Evolutionary conservation across 495 filamentous ascomycete species (phyloP).

Genomic region (Staphylotrichum longicolle): DNA sequence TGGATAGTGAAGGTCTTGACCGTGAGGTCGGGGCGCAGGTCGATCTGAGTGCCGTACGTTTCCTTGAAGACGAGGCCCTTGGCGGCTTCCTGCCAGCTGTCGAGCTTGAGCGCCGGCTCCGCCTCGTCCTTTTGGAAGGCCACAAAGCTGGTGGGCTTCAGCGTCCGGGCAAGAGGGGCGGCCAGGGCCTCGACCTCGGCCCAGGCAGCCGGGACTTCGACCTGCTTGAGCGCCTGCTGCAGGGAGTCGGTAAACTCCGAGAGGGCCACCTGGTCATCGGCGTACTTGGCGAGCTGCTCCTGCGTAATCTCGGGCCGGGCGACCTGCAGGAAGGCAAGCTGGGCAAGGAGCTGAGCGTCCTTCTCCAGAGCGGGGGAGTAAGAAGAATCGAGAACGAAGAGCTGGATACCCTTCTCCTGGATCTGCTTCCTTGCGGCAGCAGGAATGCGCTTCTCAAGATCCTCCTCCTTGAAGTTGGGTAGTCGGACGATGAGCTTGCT

Average conservation of each 20-base stretch:
- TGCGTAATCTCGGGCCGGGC: conserved; percentile 61
- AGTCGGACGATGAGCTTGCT: conserved; percentile 73
- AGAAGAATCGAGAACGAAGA: conserved; percentile 72
- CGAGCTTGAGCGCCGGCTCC: conserved; percentile 63
- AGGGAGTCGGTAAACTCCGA: conserved; percentile 64
- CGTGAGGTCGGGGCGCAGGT: conserved; percentile 78
- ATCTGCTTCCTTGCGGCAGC: conserved; percentile 62
- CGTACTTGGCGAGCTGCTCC: conserved; percentile 41
- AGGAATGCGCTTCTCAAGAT: conserved; percentile 85
- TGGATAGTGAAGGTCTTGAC: conserved; percentile 83
- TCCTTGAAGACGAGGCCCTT: conserved; percentile 93
- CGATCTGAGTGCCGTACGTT: conserved; percentile 71
- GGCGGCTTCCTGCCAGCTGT: conserved; percentile 75
- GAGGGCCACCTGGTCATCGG: conserved; percentile 48
- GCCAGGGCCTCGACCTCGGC: conserved; percentile 57
- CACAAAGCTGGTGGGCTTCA: conserved; percentile 77
- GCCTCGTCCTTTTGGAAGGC: conserved; percentile 73
- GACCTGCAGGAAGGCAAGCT: conserved; percentile 78
- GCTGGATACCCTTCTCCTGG: conserved; percentile 60
- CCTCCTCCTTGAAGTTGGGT: conserved; percentile 77
- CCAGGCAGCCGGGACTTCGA: conserved; percentile 80
- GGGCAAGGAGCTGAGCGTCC: conserved; percentile 61
- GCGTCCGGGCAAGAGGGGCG: conserved; percentile 50
- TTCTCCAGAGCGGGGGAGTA: conserved; percentile 62
- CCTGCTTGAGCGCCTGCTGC: conserved; percentile 62